Conservation (phyloP, 2,329 filamentous ascomycete species). For the Albifimbria verrucaria region DNA sequence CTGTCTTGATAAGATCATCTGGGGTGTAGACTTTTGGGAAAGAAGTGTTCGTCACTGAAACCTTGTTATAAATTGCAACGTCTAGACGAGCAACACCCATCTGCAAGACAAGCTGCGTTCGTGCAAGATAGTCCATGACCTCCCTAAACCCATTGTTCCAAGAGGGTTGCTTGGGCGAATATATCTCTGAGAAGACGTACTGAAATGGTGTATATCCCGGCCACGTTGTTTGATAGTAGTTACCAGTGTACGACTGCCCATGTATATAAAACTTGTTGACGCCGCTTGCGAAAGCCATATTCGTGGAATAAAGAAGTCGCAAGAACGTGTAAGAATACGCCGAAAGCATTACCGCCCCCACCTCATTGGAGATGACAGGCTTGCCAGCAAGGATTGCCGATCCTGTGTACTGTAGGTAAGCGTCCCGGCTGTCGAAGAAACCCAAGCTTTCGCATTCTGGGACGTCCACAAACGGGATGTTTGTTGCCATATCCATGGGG, state of each 20-base stretch:
- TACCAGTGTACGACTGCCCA: conserved; percentile 35
- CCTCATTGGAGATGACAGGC: conserved; percentile 35
- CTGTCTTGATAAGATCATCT: background rate
- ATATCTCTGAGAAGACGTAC: conserved; percentile 39
- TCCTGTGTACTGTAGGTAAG: conserved; percentile 35
- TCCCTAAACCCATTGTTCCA: background rate
- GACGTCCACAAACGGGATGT: conserved; percentile 31
- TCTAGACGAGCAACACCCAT: background rate
- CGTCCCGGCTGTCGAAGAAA: conserved; percentile 33
- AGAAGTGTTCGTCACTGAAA: background rate
- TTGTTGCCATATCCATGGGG: conserved; percentile 8
- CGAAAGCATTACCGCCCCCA: conserved; percentile 21
- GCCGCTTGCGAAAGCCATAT: conserved; percentile 32
- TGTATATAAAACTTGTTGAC: conserved; percentile 43
- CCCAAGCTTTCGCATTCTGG: conserved; percentile 38
- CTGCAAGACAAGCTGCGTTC: background rate
- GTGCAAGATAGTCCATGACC: background rate
- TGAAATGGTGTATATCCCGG: conserved; percentile 41
- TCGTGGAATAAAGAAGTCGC: background rate
- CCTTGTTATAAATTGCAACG: conserved; percentile 1
- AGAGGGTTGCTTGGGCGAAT: conserved; percentile 22
- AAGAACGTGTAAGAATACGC: conserved; percentile 16
- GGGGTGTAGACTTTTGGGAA: background rate
- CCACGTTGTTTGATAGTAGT: conserved; percentile 46
- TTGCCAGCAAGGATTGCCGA: conserved; percentile 34